phyloP scores from a whole-genome alignment of 2,329 filamentous ascomycete genomes.

The Penicillium expansum region DNA sequence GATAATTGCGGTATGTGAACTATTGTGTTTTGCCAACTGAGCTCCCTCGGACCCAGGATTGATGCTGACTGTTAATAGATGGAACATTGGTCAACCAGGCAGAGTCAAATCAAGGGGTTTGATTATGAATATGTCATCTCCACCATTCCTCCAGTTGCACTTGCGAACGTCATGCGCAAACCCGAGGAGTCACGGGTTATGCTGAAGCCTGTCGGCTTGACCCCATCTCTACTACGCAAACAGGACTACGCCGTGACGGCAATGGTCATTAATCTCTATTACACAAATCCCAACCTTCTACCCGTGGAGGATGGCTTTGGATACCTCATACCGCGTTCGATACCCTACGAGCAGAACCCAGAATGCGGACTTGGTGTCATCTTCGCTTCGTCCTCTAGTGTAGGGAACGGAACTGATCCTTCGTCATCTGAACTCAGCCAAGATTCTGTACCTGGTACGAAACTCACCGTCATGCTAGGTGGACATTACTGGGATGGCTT shows the following conservation, averaged over 20 bases:
- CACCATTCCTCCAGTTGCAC: constrained; percentile 29
- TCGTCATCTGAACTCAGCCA: constrained; percentile 3
- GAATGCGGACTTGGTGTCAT: constrained; percentile 86
- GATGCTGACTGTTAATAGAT: constrained; percentile 19
- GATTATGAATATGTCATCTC: constrained; percentile 35
- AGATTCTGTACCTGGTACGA: constrained; percentile 65
- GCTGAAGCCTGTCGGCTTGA: neutral
- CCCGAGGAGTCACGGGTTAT: constrained; percentile 12
- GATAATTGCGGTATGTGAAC: neutral
- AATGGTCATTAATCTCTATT: constrained; percentile 92
- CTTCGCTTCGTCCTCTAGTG: constrained; percentile 73
- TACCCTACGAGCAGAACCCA: constrained; percentile 69
- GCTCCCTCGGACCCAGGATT: neutral
- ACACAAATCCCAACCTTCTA: constrained; percentile 61
- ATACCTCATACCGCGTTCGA: constrained; percentile 79
- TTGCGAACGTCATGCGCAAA: constrained; percentile 25
- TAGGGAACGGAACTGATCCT: constrained; percentile 40
- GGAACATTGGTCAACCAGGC: neutral
- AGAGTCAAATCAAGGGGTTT: neutral
- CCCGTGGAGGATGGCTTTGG: constrained; percentile 70
- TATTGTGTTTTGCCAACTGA: neutral
- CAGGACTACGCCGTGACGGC: constrained; percentile 70
- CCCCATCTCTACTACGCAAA: constrained; percentile 19
- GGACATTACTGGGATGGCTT: constrained; percentile 84
- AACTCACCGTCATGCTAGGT: constrained; percentile 90